Evolutionary conservation across 768 basidiomycete species (phyloP).

Genomic region (Leccinum longicurvipes): DNA sequence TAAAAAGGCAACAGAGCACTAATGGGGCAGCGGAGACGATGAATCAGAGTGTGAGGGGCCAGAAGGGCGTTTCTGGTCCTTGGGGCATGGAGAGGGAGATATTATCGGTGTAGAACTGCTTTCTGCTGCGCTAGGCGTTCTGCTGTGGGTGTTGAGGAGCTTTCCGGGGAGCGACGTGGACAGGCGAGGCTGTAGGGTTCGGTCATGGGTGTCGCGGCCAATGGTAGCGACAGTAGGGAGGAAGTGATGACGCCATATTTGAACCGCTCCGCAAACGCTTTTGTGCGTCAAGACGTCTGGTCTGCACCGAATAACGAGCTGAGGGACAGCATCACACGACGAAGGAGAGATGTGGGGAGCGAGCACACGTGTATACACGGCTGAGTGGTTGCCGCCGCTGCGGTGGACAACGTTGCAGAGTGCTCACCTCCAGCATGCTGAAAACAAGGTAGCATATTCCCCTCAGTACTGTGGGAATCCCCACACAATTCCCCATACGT

Average conservation of each 20-base stretch:
- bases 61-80: conserved; percentile 36
- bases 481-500: no score
- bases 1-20: conserved; percentile 42
- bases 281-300: conserved; percentile 35
- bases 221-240: conserved; percentile 58
- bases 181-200: conserved; percentile 26
- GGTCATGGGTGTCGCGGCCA: conserved; percentile 38
- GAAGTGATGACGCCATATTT: conserved; percentile 84
- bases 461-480: no score
- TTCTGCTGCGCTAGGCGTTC: conserved; percentile 39
- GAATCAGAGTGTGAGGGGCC: conserved; percentile 39
- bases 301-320: conserved; percentile 36
- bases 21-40: conserved; percentile 38
- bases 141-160: conserved; percentile 36
- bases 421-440: conserved; percentile 37
- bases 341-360: no score
- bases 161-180: conserved; percentile 47
- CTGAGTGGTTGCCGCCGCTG: no score
- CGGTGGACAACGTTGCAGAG: neutral
- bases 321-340: conserved; percentile 31
- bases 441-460: conserved; percentile 24
- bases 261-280: conserved; percentile 71
- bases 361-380: no score
- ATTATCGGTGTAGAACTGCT: conserved; percentile 19
- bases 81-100: conserved; percentile 26